These are phyloP conservation scores for California macrophylla DNA, from an alignment of 441 rosid genomes.

Conservation along the genomic window DNA sequence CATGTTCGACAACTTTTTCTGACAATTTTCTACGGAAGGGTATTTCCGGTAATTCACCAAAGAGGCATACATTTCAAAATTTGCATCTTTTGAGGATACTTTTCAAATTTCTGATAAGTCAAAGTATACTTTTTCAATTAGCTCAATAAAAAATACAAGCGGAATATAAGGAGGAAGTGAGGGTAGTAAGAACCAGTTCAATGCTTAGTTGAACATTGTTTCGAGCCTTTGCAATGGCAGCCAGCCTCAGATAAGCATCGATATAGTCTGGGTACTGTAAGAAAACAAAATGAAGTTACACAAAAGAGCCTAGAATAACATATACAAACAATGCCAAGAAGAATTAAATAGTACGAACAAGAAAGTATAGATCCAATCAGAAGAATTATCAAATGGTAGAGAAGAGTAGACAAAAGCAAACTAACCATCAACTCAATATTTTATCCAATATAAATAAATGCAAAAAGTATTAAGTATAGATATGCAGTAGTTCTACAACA, in stretches of 20 bases:
- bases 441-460: not conserved
- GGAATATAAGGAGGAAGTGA: slow-evolving; percentile 4
- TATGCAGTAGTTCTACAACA: not conserved
- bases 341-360: not conserved
- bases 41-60: too few relatives aligned
- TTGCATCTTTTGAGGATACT: too few relatives aligned
- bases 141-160: slow-evolving; percentile 13
- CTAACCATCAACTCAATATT: not conserved
- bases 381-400: not conserved
- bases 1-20: too few relatives aligned
- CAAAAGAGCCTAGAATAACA: slow-evolving; percentile 10
- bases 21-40: too few relatives aligned
- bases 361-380: not conserved
- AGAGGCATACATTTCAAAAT: too few relatives aligned
- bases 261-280: slow-evolving; percentile 82
- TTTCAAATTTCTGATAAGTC: too few relatives aligned
- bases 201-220: slow-evolving; percentile 86
- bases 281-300: slow-evolving; percentile 18
- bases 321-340: slow-evolving; percentile 1
- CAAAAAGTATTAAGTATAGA: not conserved
- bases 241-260: slow-evolving; percentile 93
- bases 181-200: slow-evolving; percentile 61
- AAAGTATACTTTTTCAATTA: too few relatives aligned
- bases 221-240: slow-evolving; percentile 82
- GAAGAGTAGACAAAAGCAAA: slow-evolving; percentile 4